phyloP scores from a whole-genome alignment of 805 yeast genomes.

The Ascoidea asiatica region DNA sequence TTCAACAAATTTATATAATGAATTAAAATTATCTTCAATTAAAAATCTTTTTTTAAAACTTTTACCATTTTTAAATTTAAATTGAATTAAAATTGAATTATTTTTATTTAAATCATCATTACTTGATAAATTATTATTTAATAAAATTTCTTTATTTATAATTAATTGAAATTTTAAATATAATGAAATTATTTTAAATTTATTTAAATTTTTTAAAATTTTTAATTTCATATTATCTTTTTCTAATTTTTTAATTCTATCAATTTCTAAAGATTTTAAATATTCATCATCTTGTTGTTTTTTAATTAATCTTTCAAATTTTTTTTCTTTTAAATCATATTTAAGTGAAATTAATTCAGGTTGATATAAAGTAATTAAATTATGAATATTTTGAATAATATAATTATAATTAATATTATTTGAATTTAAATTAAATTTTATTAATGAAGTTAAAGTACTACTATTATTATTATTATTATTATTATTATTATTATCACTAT shows the following conservation, averaged over 20 bases:
- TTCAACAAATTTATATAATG: slow-evolving; percentile 38
- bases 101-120: slow-evolving; percentile 14
- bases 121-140: not conserved
- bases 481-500: too few species aligned
- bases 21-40: slow-evolving; percentile 24
- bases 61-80: slow-evolving; percentile 41
- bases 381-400: slow-evolving; percentile 24
- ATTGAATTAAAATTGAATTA: slow-evolving; percentile 29
- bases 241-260: slow-evolving; percentile 31
- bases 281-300: slow-evolving; percentile 59
- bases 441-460: too few species aligned
- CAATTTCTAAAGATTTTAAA: slow-evolving; percentile 42
- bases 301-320: slow-evolving; percentile 41
- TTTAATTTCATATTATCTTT: slow-evolving; percentile 8
- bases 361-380: slow-evolving; percentile 38
- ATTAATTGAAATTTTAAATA: not conserved
- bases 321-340: slow-evolving; percentile 45
- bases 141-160: not conserved
- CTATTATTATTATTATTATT: too few species aligned
- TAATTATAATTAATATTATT: too few species aligned
- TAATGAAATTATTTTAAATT: too few species aligned
- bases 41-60: slow-evolving; percentile 31
- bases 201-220: slow-evolving; percentile 6
- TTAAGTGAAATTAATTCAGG: slow-evolving; percentile 50
- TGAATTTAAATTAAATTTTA: too few species aligned